Conservation (phyloP, 2,329 filamentous ascomycete species). For the Neurospora sp. region DNA sequence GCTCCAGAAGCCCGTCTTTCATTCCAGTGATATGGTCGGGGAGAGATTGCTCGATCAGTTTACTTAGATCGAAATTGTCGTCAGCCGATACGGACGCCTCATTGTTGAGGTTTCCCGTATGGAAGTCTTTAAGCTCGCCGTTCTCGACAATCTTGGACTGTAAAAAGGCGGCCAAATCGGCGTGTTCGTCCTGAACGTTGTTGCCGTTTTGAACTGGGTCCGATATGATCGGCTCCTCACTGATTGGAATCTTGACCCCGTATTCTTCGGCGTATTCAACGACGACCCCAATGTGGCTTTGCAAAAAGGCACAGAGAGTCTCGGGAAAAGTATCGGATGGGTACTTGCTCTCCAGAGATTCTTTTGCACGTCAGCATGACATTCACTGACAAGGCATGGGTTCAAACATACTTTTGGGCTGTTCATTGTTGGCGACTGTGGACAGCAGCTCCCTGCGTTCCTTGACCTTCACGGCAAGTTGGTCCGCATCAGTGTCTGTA, state of each 20-base stretch:
- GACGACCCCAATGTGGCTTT: slow-evolving; percentile 21
- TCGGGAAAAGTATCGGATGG: slow-evolving; percentile 28
- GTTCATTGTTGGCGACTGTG: slow-evolving; percentile 42
- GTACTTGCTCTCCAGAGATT: slow-evolving; percentile 28
- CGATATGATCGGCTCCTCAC: slow-evolving; percentile 17
- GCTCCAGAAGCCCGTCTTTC: slow-evolving; percentile 3
- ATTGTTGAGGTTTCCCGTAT: background rate
- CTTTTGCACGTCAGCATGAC: slow-evolving; percentile 15
- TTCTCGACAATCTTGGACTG: slow-evolving; percentile 10
- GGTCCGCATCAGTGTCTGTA: slow-evolving; percentile 45
- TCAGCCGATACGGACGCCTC: background rate
- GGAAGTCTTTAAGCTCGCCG: slow-evolving; percentile 4
- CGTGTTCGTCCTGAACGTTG: slow-evolving; percentile 7
- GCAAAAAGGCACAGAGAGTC: slow-evolving; percentile 23
- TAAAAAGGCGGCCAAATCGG: slow-evolving; percentile 14
- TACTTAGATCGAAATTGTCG: slow-evolving; percentile 10
- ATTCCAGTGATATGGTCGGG: slow-evolving; percentile 6
- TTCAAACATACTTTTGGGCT: slow-evolving; percentile 19
- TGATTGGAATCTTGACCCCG: slow-evolving; percentile 26
- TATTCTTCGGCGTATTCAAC: slow-evolving; percentile 29
- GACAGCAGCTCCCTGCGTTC: slow-evolving; percentile 37
- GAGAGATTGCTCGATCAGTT: slow-evolving; percentile 14
- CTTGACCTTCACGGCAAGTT: slow-evolving; percentile 32
- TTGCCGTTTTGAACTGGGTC: background rate
- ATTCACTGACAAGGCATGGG: background rate